Evolutionary conservation across 441 rosid genomes (phyloP).

Genomic region (Iberis amara): DNA sequence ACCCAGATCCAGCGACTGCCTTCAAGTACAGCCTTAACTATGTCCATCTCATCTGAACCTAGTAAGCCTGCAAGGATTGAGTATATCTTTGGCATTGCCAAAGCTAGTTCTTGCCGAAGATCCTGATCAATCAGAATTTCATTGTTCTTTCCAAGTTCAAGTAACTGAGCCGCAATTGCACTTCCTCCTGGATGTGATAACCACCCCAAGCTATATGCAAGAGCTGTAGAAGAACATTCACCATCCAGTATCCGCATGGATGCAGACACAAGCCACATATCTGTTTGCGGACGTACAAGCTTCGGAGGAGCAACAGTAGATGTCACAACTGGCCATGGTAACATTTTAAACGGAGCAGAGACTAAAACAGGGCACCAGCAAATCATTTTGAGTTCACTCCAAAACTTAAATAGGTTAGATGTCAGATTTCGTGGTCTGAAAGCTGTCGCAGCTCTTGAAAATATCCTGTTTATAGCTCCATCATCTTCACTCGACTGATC

Average conservation of each 20-base stretch:
- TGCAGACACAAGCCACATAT: slow-evolving; percentile 95
- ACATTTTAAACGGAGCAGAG: slow-evolving; percentile 69
- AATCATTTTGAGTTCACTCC: slow-evolving; percentile 83
- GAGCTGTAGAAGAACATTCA: slow-evolving; percentile 91
- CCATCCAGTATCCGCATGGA: slow-evolving; percentile 97
- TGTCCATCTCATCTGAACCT: slow-evolving; percentile 96
- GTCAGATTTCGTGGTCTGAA: slow-evolving; percentile 73
- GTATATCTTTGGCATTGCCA: slow-evolving; percentile 91
- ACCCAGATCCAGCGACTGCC: slow-evolving; percentile 99
- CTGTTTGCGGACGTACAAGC: slow-evolving; percentile 79
- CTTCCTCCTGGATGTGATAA: slow-evolving; percentile 91
- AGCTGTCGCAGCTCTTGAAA: slow-evolving; percentile 87
- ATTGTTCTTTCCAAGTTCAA: slow-evolving; percentile 97
- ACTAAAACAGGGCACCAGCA: slow-evolving; percentile 98
- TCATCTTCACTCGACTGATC: slow-evolving; percentile 58
- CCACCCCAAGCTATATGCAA: slow-evolving; percentile 93
- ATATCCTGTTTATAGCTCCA: slow-evolving; percentile 64
- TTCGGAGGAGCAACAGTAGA: slow-evolving; percentile 94
- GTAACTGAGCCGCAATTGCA: slow-evolving; percentile 95
- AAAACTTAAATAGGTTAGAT: slow-evolving; percentile 78
- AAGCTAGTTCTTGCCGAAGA: slow-evolving; percentile 81
- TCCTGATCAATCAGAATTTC: slow-evolving; percentile 72
- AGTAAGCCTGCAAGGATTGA: slow-evolving; percentile 65
- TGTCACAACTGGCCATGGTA: slow-evolving; percentile 92
- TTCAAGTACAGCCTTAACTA: slow-evolving; percentile 95